Evolutionary conservation across 2,329 filamentous ascomycete species (phyloP).

Genomic region (Fusarium transvaalense): DNA sequence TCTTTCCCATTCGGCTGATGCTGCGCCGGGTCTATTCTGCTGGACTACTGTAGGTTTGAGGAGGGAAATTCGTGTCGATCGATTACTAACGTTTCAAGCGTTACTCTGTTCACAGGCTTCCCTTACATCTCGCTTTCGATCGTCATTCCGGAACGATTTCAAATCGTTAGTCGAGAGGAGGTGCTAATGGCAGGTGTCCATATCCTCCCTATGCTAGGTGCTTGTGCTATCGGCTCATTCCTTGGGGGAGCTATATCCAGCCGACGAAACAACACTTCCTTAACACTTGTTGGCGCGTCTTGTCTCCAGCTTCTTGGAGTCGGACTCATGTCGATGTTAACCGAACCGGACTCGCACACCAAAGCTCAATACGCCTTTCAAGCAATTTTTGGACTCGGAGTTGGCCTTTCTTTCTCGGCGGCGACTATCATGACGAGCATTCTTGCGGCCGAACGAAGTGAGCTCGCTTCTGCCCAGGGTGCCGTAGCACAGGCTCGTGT

Average conservation of each 20-base stretch:
- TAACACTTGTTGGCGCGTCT: constrained; percentile 63
- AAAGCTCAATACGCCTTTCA: constrained; percentile 66
- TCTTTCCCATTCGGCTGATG: constrained; percentile 66
- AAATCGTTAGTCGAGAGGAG: constrained; percentile 67
- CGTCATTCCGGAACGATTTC: constrained; percentile 70
- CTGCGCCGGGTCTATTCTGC: constrained; percentile 63
- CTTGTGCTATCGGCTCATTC: constrained; percentile 69
- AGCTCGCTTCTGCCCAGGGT: constrained; percentile 70
- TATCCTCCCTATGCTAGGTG: constrained; percentile 68
- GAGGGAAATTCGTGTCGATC: not conserved
- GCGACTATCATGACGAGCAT: constrained; percentile 70
- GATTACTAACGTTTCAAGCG: constrained; percentile 53
- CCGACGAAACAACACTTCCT: constrained; percentile 66
- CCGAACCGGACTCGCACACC: constrained; percentile 49
- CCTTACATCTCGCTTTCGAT: constrained; percentile 70
- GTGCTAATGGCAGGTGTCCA: constrained; percentile 68
- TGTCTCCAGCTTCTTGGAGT: constrained; percentile 66
- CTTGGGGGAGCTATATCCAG: constrained; percentile 66
- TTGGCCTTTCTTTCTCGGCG: constrained; percentile 69
- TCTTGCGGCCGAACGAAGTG: constrained; percentile 60
- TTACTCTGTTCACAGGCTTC: constrained; percentile 69
- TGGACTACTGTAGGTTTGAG: constrained; percentile 60
- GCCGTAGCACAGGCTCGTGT: constrained; percentile 71
- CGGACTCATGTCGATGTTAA: constrained; percentile 62
- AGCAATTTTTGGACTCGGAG: constrained; percentile 68